Evolutionary conservation across 345 rosid species (phyloP), one percentile per base, ranked within the genome.

Genomic region (Arabidopsis arenosa): DNA sequence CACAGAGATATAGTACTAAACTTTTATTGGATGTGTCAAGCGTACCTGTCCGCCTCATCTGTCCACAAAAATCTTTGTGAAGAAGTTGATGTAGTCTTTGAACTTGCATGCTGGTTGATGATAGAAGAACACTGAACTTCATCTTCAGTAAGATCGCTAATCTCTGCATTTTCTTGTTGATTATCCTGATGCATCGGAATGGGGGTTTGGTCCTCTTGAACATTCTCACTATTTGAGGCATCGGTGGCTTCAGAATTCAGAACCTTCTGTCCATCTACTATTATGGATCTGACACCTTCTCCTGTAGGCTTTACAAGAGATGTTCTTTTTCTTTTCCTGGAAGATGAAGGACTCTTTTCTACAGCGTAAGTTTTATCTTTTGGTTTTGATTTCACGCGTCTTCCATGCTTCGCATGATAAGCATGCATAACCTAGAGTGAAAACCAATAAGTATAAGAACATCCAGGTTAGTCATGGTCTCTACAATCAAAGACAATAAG

Each of bases 1-100:
- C 45, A 69, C 41, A 63, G 0, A 41, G n/a, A 63, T 18, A 64
- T 32, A 77, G 36, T 56, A 45, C n/a, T 48, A 61, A 64, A 64
- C 10, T 63, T 70, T 56, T 54, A 71, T 5, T 41, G 61, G 48
- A 13, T 56, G 40, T 47, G 68, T 56, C 55, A 72, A 30, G 62
- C 26, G 1, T 84, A 92, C 99, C 93, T 92, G 83, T 94, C 99
- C 1, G 87, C 85, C 80, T 83, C 91, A 81, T 92, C 99, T 52
- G 96, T 90, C 99, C 99, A 94, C 21, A 57, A 75, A 80, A 85
- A 90, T 78, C 93, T 89, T 71, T 72, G 84, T 41, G 68, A 80
- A 39, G 87, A 89, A 63, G 73, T 74, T 77, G 81, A 71, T 77
- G 75, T 81, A 71, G 75, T 80, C 82, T 86, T 86, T 28, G 84